Percentiles rank a stretch among this genome's conserved stretches.
phyloP scores from a whole-genome alignment of 805 yeast species.

The Metschnikowia picachoensis region DNA sequence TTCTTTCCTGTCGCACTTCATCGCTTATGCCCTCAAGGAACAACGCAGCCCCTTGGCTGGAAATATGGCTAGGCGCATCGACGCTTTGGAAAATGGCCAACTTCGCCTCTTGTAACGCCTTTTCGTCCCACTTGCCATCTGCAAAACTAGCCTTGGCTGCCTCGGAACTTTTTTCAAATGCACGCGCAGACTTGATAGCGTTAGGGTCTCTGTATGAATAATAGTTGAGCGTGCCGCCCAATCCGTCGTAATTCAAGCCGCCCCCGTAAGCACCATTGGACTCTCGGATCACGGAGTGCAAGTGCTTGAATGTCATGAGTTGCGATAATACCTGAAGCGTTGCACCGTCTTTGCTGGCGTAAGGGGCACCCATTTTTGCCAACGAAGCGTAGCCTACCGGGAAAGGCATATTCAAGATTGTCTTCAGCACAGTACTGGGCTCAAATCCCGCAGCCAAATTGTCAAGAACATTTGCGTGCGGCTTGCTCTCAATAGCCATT shows the following conservation, averaged over 20 bases:
- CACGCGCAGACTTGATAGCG: constrained; percentile 61
- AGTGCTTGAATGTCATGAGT: constrained; percentile 71
- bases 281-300: constrained; percentile 89
- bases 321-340: constrained; percentile 79
- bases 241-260: constrained; percentile 78
- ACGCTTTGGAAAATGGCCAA: constrained; percentile 84
- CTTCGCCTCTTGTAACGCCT: constrained; percentile 85
- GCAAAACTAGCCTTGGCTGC: constrained; percentile 40
- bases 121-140: constrained; percentile 47
- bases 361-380: constrained; percentile 62
- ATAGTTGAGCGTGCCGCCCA: constrained; percentile 74
- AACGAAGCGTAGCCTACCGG: constrained; percentile 83
- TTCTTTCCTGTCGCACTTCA: constrained; percentile 74
- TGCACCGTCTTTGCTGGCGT: constrained; percentile 73
- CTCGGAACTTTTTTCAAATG: constrained; percentile 45
- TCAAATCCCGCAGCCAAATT: constrained; percentile 17
- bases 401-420: constrained; percentile 70
- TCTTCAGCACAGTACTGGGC: constrained; percentile 22
- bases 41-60: constrained; percentile 65
- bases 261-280: constrained; percentile 99
- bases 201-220: constrained; percentile 95
- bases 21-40: constrained; percentile 72
- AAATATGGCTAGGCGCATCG: constrained; percentile 84
- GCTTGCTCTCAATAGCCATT: constrained; percentile 16
- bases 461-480: constrained; percentile 15